A percentile compares a stretch with the other conserved stretches of the same genome.
Evolutionary conservation across 2,329 filamentous ascomycete genomes (phyloP).

Genomic region (Pezicula rhizophila): DNA sequence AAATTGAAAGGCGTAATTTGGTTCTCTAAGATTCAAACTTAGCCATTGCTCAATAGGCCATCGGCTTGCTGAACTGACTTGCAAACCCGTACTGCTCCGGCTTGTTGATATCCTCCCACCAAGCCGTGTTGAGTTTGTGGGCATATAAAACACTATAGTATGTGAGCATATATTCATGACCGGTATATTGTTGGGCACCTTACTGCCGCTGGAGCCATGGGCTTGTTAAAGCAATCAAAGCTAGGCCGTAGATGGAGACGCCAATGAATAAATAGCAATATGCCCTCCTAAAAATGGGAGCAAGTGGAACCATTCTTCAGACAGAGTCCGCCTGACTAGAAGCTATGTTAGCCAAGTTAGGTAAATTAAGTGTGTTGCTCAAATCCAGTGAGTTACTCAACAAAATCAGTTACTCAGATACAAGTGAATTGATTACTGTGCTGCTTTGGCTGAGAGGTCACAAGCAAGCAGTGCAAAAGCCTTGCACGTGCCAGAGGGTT

Average conservation of each 20-base stretch:
- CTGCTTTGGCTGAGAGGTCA: too few species aligned
- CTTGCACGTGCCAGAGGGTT: too few species aligned
- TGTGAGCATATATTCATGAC: constrained; percentile 2
- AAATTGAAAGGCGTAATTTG: constrained; percentile 85
- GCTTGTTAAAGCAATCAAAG: constrained; percentile 59
- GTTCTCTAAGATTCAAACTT: constrained; percentile 48
- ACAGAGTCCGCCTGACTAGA: not conserved
- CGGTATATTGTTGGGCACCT: constrained; percentile 26
- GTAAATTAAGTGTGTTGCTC: not conserved
- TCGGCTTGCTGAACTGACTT: constrained; percentile 43
- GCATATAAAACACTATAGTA: constrained; percentile 64
- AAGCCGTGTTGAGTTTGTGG: constrained; percentile 68
- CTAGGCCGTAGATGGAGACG: constrained; percentile 59
- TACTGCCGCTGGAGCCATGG: constrained; percentile 77
- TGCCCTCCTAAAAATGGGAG: constrained; percentile 39
- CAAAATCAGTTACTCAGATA: not conserved
- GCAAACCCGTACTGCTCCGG: constrained; percentile 84
- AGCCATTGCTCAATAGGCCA: not conserved
- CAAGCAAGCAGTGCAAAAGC: too few species aligned
- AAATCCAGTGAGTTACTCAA: not conserved
- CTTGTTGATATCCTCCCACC: constrained; percentile 66
- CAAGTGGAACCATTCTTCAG: constrained; percentile 24
- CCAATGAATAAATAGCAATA: constrained; percentile 49
- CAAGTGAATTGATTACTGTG: too few species aligned
- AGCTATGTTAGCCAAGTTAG: not conserved